Evolutionary conservation across 768 basidiomycete species (phyloP).

Genomic region (Hygrophorus russula): DNA sequence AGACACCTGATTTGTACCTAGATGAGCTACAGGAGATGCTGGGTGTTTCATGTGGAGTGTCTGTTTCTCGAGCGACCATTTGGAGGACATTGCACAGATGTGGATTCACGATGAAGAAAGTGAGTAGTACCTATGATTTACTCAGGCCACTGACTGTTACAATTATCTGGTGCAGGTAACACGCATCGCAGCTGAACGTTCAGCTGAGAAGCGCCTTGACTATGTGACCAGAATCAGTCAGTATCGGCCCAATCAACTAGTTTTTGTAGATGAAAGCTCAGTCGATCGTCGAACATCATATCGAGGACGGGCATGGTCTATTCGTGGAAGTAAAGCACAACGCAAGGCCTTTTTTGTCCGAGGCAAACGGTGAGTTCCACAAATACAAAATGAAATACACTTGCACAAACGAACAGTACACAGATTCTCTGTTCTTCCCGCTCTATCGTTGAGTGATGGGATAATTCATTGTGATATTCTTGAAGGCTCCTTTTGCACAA

Average conservation of each 20-base stretch:
- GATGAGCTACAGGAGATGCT: constrained; percentile 1
- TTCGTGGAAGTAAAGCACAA: constrained; percentile 12
- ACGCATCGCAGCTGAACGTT: constrained; percentile 1
- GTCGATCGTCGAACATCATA: constrained; percentile 17
- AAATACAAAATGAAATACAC: neutral
- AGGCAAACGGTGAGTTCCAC: neutral
- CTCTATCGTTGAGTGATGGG: constrained; percentile 2
- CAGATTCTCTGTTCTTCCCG: constrained; percentile 5
- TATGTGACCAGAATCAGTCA: constrained; percentile 1
- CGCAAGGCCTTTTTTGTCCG: constrained; percentile 3
- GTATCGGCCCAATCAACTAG: constrained; percentile 14
- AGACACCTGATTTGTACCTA: neutral
- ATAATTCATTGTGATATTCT: constrained; percentile 5
- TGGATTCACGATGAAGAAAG: constrained; percentile 14
- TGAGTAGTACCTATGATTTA: neutral
- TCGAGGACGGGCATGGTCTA: constrained; percentile 9
- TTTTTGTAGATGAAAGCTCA: constrained; percentile 25
- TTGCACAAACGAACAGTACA: neutral
- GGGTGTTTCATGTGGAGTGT: constrained; percentile 2
- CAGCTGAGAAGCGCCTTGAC: constrained; percentile 5
- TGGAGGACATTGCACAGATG: constrained; percentile 9
- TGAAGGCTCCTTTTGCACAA: constrained; percentile 1
- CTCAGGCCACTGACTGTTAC: neutral
- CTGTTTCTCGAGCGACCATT: constrained; percentile 6
- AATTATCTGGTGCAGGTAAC: neutral